These are phyloP conservation scores for Flammula alnicola DNA, from an alignment of 1,284 basidiomycete species.

Conservation along the genomic window DNA sequence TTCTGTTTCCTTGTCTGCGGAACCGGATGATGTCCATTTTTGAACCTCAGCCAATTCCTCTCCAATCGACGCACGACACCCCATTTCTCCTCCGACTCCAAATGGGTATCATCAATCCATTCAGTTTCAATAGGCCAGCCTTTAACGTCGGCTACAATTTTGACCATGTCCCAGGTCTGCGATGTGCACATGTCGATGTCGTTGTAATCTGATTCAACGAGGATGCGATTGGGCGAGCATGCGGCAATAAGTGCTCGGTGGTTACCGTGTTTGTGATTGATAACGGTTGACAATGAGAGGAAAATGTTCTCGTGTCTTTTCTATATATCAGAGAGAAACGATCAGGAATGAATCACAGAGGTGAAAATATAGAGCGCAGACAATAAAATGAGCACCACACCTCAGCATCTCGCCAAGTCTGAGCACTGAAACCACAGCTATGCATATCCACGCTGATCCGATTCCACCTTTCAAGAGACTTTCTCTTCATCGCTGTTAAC, in stretches of 20 bases:
- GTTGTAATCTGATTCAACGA: slow-evolving; percentile 81
- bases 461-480: slow-evolving; percentile 56
- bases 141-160: slow-evolving; percentile 62
- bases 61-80: slow-evolving; percentile 68
- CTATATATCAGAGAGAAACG: slow-evolving; percentile 40
- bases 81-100: slow-evolving; percentile 44
- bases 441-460: slow-evolving; percentile 77
- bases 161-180: slow-evolving; percentile 74
- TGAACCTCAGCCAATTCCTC: slow-evolving; percentile 69
- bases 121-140: slow-evolving; percentile 68
- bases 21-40: slow-evolving; percentile 45
- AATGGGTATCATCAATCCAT: slow-evolving; percentile 50
- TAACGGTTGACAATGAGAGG: slow-evolving; percentile 78
- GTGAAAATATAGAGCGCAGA: background rate
- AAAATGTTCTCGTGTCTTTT: slow-evolving; percentile 70
- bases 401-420: slow-evolving; percentile 70
- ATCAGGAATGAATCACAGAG: background rate
- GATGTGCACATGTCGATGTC: slow-evolving; percentile 53
- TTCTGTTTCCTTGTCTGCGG: slow-evolving; percentile 21
- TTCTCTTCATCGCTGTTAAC: slow-evolving; percentile 54
- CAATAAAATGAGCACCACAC: slow-evolving; percentile 41
- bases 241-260: slow-evolving; percentile 62
- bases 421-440: slow-evolving; percentile 74
- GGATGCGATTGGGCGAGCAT: slow-evolving; percentile 63
- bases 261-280: slow-evolving; percentile 70